phyloP scores from a whole-genome alignment of 305 asterid genomes.

The Fraxinus dipetala region DNA sequence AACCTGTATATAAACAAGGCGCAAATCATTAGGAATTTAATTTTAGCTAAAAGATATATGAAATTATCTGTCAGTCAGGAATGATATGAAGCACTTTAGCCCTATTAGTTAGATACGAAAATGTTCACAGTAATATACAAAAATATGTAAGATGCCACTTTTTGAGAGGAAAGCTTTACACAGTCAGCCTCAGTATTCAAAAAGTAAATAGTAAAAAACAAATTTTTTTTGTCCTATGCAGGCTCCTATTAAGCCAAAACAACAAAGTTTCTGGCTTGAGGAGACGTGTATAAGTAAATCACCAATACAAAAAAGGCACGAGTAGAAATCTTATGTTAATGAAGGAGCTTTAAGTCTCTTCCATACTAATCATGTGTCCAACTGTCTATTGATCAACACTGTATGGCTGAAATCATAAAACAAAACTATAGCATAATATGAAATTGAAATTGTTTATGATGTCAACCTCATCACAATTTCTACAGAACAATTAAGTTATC shows the following conservation, averaged over 20 bases:
- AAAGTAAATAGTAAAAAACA: not conserved
- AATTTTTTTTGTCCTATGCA: not conserved
- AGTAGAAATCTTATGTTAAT: not conserved
- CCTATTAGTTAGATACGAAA: not conserved
- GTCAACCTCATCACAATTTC: not conserved
- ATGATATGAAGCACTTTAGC: not conserved
- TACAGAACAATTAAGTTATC: not conserved
- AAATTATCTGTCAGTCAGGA: not conserved
- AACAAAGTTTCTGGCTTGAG: not conserved
- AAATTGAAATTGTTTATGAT: not conserved
- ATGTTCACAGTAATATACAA: not conserved
- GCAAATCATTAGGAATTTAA: conserved; percentile 5
- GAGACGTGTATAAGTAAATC: not conserved
- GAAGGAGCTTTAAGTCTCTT: not conserved
- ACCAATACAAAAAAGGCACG: not conserved
- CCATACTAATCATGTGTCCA: not conserved
- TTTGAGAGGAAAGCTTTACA: not conserved
- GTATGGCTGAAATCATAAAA: not conserved
- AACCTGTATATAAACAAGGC: conserved; percentile 48
- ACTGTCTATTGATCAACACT: not conserved
- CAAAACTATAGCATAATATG: not conserved
- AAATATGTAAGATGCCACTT: not conserved
- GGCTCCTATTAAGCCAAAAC: not conserved
- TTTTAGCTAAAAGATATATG: not conserved
- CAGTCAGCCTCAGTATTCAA: not conserved